Evolutionary conservation across 768 basidiomycete species (phyloP).

Genomic region (Lactarius tabidus): DNA sequence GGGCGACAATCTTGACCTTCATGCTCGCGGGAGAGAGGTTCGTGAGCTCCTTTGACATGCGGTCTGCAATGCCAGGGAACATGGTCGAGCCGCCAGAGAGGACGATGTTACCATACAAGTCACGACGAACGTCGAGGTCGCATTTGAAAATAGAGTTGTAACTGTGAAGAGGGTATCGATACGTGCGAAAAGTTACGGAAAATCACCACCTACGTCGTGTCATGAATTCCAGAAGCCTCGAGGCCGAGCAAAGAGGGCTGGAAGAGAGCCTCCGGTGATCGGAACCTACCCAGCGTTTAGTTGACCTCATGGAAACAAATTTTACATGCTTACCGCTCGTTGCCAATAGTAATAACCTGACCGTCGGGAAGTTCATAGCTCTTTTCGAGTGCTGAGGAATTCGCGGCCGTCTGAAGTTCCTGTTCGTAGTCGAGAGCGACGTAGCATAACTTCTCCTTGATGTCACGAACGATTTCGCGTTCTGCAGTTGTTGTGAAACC

Average conservation of each 20-base stretch:
- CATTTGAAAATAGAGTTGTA: constrained; percentile 62
- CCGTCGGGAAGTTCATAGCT: constrained; percentile 90
- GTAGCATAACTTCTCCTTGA: constrained; percentile 92
- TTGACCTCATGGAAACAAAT: neutral
- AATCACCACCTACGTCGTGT: constrained; percentile 46
- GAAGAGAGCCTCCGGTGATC: constrained; percentile 54
- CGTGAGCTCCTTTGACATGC: constrained; percentile 93
- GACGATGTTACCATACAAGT: constrained; percentile 77
- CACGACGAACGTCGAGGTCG: constrained; percentile 82
- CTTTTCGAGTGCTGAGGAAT: constrained; percentile 88
- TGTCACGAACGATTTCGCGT: constrained; percentile 92
- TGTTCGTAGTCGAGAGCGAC: constrained; percentile 94
- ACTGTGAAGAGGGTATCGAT: constrained; percentile 29
- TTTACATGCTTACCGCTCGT: constrained; percentile 45
- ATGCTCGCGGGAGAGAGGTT: constrained; percentile 80
- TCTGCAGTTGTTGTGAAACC: constrained; percentile 92
- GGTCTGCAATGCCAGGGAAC: constrained; percentile 95
- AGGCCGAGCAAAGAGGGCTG: constrained; percentile 57
- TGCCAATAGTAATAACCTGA: constrained; percentile 86
- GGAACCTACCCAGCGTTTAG: constrained; percentile 39
- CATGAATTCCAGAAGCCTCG: constrained; percentile 82
- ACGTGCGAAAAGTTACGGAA: neutral
- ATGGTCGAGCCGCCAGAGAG: constrained; percentile 63
- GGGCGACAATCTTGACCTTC: constrained; percentile 94
- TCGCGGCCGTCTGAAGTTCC: constrained; percentile 86